A percentile compares a stretch with the other conserved stretches of the same genome.
Conservation (phyloP, 345 rosid genomes). For the Trapa incisa region DNA sequence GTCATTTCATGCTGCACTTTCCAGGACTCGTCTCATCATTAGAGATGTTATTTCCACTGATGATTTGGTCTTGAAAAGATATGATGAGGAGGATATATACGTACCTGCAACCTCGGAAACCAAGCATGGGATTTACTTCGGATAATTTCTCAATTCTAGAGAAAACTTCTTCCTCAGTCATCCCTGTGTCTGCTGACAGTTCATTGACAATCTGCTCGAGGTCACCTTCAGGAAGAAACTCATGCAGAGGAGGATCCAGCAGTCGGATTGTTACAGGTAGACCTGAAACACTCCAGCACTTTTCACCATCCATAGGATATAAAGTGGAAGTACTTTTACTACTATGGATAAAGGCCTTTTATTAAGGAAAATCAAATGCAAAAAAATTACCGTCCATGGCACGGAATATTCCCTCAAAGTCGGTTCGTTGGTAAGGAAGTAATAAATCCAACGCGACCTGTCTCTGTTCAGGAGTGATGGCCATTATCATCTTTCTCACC, state of each 20-base stretch:
- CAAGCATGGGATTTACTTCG: slow-evolving; percentile 99
- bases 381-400: slow-evolving; percentile 78
- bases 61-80: background rate
- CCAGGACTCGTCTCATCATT: background rate
- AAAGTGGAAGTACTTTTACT: background rate
- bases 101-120: slow-evolving; percentile 97
- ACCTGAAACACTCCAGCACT: slow-evolving; percentile 27
- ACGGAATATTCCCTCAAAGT: slow-evolving; percentile 90
- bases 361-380: background rate
- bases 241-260: slow-evolving; percentile 95
- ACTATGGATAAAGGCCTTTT: background rate
- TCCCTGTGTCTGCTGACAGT: slow-evolving; percentile 58
- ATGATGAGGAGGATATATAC: background rate
- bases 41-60: background rate
- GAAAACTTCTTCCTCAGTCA: slow-evolving; percentile 70
- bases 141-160: slow-evolving; percentile 78
- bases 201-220: slow-evolving; percentile 61
- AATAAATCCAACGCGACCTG: slow-evolving; percentile 63
- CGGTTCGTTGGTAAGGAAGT: slow-evolving; percentile 90
- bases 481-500: slow-evolving; percentile 99
- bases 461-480: slow-evolving; percentile 72
- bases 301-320: background rate
- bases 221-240: slow-evolving; percentile 96
- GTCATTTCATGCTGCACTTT: background rate
- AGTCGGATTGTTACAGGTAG: slow-evolving; percentile 87